Evolutionary conservation across 163 green algal genomes (phyloP), one percentile per base, ranked within the genome.

Genomic region (Scenedesmus sp.): DNA sequence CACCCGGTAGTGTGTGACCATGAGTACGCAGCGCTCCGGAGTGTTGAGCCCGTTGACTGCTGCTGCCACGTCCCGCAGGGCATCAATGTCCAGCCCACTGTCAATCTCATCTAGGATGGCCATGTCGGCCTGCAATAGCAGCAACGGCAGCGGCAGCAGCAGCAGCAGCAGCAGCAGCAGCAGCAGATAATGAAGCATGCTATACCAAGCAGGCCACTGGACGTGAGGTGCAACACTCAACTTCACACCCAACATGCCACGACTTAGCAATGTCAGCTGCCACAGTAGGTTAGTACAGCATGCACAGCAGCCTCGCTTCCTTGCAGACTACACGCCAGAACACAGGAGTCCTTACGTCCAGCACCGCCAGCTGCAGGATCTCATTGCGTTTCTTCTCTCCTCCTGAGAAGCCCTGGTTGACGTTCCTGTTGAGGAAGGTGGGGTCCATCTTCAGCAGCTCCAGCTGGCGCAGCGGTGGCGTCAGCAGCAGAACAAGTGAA

Each of bases 381-480:
- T 99, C 98, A 91, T 99, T 99, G 22, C 98, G 95, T 95, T 99
- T 99, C 96, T 99, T 99, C 94, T 99, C 98, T 51, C 98, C 98
- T n/a, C 98, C 98, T n/a, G 95, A 98, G 94, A 99, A 99, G 76
- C 98, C 98, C 91, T 99, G 97, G 93, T 99, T 99, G 18, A 99
- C 98, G 93, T 99, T 99, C 78, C 98, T 95, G 92, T 99, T 98
- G 51, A 99, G 95, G 94, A 99, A 99, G 40, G 94, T 96, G 42
- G 96, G 93, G 91, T 99, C 97, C 98, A 99, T 99, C 86, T 99
- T 99, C 33, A 99, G 94, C 80, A 96, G 83, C 87, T 99, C 96
- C 70, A 99, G 95, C 96, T 98, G 94, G 18, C 6, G 24, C 13
- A 80, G 5, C 26, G 65, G 30, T 46, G 30, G n/a, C 49, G 76